Evolutionary conservation across 164 flowering plant genomes (phyloP).

Genomic region (Euptelea pleiosperma): DNA sequence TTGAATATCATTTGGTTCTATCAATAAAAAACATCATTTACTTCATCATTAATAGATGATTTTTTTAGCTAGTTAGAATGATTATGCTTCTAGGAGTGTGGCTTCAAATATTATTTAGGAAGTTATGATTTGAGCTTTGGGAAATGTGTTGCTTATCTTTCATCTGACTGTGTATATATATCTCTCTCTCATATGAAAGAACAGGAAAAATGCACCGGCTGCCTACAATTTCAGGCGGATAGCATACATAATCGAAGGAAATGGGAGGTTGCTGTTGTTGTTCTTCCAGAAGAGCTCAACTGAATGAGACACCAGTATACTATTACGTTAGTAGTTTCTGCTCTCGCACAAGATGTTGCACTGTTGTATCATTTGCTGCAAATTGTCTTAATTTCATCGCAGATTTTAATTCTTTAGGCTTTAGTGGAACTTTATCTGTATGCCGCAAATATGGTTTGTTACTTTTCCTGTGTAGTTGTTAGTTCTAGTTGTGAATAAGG

Average conservation of each 20-base stretch:
- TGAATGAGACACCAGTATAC: conserved; percentile 60
- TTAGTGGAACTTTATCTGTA: not conserved
- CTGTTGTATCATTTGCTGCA: not conserved
- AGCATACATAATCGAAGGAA: conserved; percentile 21
- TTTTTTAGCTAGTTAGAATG: not conserved
- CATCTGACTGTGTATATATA: conserved; percentile 1
- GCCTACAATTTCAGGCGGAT: conserved; percentile 21
- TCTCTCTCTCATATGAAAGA: not conserved
- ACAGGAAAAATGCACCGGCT: conserved; percentile 17
- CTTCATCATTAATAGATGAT: not conserved
- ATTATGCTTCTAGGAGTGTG: not conserved
- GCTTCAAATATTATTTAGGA: not conserved
- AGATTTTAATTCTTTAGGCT: not conserved
- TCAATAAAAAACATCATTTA: not conserved
- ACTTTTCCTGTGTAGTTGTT: not conserved
- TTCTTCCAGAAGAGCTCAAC: conserved; percentile 34
- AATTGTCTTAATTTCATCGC: not conserved
- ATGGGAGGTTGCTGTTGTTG: conserved; percentile 88
- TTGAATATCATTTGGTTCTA: not conserved
- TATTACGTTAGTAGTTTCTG: conserved; percentile 57
- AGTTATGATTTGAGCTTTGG: no score
- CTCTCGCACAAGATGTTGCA: not conserved
- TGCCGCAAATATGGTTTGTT: not conserved
- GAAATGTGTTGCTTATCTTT: not conserved
- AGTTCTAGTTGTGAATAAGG: not conserved